These are phyloP conservation scores for Penicillium nucicola DNA, from an alignment of 495 filamentous ascomycete genomes.

Conservation along the genomic window DNA sequence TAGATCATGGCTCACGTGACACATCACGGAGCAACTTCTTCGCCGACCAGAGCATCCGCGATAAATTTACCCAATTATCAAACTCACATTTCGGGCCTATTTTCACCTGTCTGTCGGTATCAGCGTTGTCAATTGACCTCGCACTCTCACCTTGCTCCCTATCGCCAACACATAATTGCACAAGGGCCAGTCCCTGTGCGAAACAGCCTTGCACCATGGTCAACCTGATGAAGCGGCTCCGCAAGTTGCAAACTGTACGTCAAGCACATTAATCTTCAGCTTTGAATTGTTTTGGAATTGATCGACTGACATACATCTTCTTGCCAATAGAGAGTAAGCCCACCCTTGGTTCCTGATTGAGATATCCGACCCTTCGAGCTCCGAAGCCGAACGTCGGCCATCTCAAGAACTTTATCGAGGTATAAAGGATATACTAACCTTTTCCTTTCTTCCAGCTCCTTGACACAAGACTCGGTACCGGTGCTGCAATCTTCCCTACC, in stretches of 20 bases:
- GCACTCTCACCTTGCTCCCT: background rate
- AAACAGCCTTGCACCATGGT: conserved; percentile 57
- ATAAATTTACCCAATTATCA: conserved; percentile 26
- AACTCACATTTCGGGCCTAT: conserved; percentile 5
- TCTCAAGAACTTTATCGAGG: background rate
- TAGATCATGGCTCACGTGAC: conserved; percentile 18
- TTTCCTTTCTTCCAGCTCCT: conserved; percentile 56
- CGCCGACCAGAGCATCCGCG: conserved; percentile 20
- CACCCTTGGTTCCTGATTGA: conserved; percentile 11
- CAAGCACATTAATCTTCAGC: background rate
- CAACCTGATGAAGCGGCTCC: conserved; percentile 72
- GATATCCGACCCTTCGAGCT: conserved; percentile 6
- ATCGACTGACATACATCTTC: conserved; percentile 5
- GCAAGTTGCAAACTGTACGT: conserved; percentile 73
- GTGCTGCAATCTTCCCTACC: conserved; percentile 74
- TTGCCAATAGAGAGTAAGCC: conserved; percentile 32
- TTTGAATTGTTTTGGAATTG: background rate
- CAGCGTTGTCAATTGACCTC: background rate
- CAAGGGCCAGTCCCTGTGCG: conserved; percentile 20
- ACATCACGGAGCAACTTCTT: conserved; percentile 28
- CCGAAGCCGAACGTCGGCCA: background rate
- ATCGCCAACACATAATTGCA: background rate
- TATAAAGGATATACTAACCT: background rate
- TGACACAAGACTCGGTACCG: conserved; percentile 68
- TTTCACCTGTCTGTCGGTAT: background rate